phyloP scores from a whole-genome alignment of 495 filamentous ascomycete genomes.

The Lasiosphaeria ovina region DNA sequence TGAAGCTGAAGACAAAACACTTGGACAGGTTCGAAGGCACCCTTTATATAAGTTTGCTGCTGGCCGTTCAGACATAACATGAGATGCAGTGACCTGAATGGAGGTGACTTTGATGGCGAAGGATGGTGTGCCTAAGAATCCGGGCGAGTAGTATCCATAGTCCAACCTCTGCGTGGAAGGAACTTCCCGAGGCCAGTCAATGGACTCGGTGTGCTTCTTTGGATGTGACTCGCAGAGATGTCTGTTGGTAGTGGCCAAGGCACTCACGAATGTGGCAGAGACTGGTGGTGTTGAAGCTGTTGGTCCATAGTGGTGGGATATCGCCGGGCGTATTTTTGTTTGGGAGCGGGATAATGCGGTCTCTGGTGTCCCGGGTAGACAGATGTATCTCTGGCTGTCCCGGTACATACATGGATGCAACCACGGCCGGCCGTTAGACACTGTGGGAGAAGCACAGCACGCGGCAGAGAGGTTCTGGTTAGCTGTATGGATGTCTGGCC shows the following conservation, averaged over 20 bases:
- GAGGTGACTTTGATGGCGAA: background rate
- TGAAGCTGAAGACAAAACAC: constrained; percentile 4
- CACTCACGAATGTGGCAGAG: constrained; percentile 8
- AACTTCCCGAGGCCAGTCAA: background rate
- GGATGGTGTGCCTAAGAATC: constrained; percentile 2
- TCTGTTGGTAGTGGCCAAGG: constrained; percentile 5
- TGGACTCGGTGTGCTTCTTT: background rate
- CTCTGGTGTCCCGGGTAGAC: background rate
- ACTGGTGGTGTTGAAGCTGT: constrained; percentile 12
- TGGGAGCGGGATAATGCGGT: constrained; percentile 4
- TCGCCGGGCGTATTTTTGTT: constrained; percentile 7
- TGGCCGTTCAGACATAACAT: no score
- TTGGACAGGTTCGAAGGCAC: background rate
- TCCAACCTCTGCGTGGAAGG: background rate
- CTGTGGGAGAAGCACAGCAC: background rate
- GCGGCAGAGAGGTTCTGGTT: background rate
- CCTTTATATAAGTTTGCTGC: constrained; percentile 5
- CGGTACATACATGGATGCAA: background rate
- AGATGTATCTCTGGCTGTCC: constrained; percentile 3
- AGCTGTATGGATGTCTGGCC: background rate
- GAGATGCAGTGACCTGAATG: no score
- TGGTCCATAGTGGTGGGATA: constrained; percentile 8
- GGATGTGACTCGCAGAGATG: background rate
- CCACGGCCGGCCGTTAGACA: background rate
- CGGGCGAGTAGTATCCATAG: background rate